Percentiles rank a stretch among this genome's conserved stretches.
Evolutionary conservation across 495 filamentous ascomycete species (phyloP).

Genomic region (Bacidia rubella): DNA sequence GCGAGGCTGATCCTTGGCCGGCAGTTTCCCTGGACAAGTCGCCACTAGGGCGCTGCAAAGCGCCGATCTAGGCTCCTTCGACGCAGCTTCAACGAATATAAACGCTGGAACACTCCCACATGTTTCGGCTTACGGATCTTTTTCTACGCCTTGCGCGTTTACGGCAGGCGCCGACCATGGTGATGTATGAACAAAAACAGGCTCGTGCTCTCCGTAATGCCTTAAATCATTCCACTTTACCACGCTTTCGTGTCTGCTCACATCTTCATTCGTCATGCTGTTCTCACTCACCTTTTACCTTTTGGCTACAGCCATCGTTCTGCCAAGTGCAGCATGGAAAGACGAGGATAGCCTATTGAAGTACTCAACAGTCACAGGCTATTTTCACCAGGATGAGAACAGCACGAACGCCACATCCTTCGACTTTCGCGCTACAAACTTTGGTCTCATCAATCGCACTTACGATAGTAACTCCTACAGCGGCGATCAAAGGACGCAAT

Average conservation of each 20-base stretch:
- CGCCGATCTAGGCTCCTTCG: background rate
- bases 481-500: constrained; percentile 37
- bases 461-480: constrained; percentile 35
- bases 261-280: background rate
- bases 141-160: no score
- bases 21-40: no score
- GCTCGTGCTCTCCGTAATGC: no score
- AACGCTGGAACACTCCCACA: background rate
- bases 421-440: constrained; percentile 55
- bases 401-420: constrained; percentile 48
- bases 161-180: no score
- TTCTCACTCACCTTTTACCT: background rate
- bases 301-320: background rate
- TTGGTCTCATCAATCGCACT: constrained; percentile 48
- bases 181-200: no score
- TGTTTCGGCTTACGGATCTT: background rate
- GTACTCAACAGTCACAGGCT: constrained; percentile 53
- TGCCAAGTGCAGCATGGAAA: background rate
- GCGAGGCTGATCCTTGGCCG: no score
- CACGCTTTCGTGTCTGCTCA: background rate
- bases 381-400: constrained; percentile 57
- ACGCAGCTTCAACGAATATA: background rate
- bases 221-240: background rate
- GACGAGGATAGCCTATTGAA: constrained; percentile 15
- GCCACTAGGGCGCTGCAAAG: no score